Evolutionary conservation across 2,329 filamentous ascomycete genomes (phyloP).

Genomic region (Sporothrix mexicana): DNA sequence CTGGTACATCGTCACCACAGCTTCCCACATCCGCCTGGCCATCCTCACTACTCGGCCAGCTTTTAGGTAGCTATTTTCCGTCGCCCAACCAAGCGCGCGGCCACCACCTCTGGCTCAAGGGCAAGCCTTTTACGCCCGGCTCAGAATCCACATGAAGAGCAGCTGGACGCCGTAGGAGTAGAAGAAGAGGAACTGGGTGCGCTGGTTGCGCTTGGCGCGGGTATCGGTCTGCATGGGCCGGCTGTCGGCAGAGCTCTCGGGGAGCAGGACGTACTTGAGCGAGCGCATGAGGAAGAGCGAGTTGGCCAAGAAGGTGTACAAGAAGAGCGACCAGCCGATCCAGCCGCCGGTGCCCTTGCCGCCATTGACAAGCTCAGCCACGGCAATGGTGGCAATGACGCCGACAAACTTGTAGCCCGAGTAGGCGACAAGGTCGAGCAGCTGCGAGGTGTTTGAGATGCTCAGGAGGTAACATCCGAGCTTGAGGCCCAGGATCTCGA

Average conservation of each 20-base stretch:
- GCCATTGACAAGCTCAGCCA: constrained; percentile 77
- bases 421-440: constrained; percentile 93
- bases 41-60: no score
- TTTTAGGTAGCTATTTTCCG: not conserved
- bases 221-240: constrained; percentile 74
- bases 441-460: constrained; percentile 92
- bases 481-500: constrained; percentile 91
- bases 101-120: not conserved
- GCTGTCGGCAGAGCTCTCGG: constrained; percentile 73
- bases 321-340: constrained; percentile 86
- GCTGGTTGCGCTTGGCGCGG: constrained; percentile 81
- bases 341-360: constrained; percentile 84
- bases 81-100: not conserved
- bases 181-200: constrained; percentile 90
- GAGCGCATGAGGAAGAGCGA: constrained; percentile 95
- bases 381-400: constrained; percentile 84
- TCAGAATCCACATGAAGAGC: constrained; percentile 85
- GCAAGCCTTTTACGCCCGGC: constrained; percentile 48
- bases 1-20: no score
- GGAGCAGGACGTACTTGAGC: constrained; percentile 91
- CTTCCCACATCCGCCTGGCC: no score
- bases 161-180: constrained; percentile 96
- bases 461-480: constrained; percentile 90
- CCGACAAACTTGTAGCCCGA: constrained; percentile 99
- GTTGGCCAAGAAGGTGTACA: constrained; percentile 92